Evolutionary conservation across 805 yeast species (phyloP).

Genomic region (Pichia manshurica): DNA sequence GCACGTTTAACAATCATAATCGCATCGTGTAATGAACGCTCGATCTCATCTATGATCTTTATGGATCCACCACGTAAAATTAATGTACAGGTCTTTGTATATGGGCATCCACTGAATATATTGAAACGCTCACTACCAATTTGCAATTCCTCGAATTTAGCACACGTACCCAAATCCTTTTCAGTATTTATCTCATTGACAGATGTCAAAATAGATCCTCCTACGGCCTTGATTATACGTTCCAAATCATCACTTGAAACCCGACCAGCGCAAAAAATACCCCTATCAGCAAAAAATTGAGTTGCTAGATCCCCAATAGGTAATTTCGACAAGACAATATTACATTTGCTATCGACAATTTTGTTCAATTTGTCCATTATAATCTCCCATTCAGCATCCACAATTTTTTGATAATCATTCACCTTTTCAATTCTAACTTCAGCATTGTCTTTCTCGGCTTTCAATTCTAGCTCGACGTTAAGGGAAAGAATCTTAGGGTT

Average conservation of each 20-base stretch:
- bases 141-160: conserved; percentile 82
- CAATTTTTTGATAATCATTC: conserved; percentile 88
- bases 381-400: conserved; percentile 98
- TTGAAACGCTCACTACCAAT: conserved; percentile 95
- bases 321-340: conserved; percentile 85
- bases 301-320: conserved; percentile 99
- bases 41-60: conserved; percentile 97
- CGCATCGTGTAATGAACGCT: conserved; percentile 95
- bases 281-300: conserved; percentile 93
- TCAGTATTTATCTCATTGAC: conserved; percentile 56
- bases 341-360: conserved; percentile 80
- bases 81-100: conserved; percentile 89
- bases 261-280: conserved; percentile 96
- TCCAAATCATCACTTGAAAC: conserved; percentile 86
- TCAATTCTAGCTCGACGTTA: conserved; percentile 91
- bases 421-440: conserved; percentile 96
- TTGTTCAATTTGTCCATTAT: conserved; percentile 81
- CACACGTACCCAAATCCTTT: conserved; percentile 81
- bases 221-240: conserved; percentile 89
- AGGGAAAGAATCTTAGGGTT: conserved; percentile 79
- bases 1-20: conserved; percentile 98
- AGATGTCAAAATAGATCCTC: conserved; percentile 82
- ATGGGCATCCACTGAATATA: conserved; percentile 86
- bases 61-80: conserved; percentile 97
- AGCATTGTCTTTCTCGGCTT: conserved; percentile 98